phyloP scores from a whole-genome alignment of 805 yeast genomes.

The Kazachstania africana region DNA sequence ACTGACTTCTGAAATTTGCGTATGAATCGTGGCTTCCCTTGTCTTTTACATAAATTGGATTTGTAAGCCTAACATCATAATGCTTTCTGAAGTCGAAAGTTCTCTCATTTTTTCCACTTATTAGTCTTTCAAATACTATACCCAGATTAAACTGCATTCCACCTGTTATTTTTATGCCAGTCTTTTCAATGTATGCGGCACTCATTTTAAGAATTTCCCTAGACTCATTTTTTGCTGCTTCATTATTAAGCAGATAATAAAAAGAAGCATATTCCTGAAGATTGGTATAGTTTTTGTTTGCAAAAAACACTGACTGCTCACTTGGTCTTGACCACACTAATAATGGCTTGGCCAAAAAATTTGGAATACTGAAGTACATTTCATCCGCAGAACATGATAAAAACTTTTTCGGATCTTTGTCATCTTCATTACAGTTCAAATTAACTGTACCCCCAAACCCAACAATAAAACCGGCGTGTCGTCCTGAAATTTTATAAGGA shows the following conservation, averaged over 20 bases:
- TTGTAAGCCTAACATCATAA: conserved; percentile 42
- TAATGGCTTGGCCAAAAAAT: conserved; percentile 44
- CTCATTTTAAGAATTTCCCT: conserved; percentile 16
- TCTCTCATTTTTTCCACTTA: conserved; percentile 26
- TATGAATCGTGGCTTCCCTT: conserved; percentile 62
- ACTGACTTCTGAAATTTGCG: conserved; percentile 68
- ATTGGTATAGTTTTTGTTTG: conserved; percentile 30
- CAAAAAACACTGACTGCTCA: conserved; percentile 33
- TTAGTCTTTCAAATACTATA: conserved; percentile 40
- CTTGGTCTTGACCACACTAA: conserved; percentile 50
- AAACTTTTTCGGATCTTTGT: conserved; percentile 55
- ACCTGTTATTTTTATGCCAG: conserved; percentile 47
- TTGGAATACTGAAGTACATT: conserved; percentile 65
- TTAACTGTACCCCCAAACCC: conserved; percentile 54
- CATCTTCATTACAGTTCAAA: conserved; percentile 51
- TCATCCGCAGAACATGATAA: conserved; percentile 50
- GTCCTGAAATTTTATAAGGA: conserved; percentile 62
- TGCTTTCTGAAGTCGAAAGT: conserved; percentile 45
- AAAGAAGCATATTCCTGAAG: conserved; percentile 37
- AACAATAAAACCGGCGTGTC: conserved; percentile 65
- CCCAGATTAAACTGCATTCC: conserved; percentile 50
- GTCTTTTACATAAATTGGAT: conserved; percentile 43
- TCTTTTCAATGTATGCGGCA: conserved; percentile 33
- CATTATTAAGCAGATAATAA: conserved; percentile 32
- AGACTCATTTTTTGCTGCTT: conserved; percentile 8